These are phyloP conservation scores for Quercus parvula DNA, from an alignment of 306 rosid species.

Conservation along the genomic window DNA sequence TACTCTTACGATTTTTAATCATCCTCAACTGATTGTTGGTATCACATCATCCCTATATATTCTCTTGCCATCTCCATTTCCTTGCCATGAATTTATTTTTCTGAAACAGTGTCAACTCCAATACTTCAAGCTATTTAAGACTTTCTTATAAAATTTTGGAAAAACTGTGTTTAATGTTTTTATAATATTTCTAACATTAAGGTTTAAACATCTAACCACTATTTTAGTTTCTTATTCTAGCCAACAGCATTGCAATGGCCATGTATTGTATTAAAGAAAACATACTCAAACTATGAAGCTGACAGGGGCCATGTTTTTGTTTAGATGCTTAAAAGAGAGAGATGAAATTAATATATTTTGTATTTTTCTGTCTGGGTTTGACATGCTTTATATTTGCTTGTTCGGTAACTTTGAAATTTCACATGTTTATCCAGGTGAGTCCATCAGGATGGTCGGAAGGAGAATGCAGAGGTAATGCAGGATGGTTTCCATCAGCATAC, in stretches of 20 bases:
- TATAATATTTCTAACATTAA: not conserved
- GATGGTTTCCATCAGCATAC: constrained; percentile 89
- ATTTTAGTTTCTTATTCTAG: not conserved
- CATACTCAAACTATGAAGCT: not conserved
- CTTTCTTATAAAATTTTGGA: not conserved
- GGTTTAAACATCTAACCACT: not conserved
- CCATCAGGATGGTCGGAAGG: constrained; percentile 97
- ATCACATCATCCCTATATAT: not conserved
- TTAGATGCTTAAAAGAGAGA: not conserved
- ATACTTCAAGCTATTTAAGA: not conserved
- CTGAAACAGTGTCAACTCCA: not conserved
- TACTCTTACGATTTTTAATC: not conserved
- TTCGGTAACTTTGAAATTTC: constrained; percentile 13
- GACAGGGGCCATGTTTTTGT: not conserved
- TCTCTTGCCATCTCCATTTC: not conserved
- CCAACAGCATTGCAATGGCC: not conserved
- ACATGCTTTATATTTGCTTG: not conserved
- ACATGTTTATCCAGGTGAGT: constrained; percentile 50
- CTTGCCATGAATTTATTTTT: not conserved
- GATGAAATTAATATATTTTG: not conserved
- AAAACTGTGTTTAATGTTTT: not conserved
- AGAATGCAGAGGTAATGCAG: constrained; percentile 82
- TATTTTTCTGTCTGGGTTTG: not conserved
- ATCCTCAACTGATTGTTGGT: not conserved
- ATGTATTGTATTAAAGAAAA: not conserved